Conservation (phyloP, 345 rosid species). For the Eucalyptus tenuipes region DNA sequence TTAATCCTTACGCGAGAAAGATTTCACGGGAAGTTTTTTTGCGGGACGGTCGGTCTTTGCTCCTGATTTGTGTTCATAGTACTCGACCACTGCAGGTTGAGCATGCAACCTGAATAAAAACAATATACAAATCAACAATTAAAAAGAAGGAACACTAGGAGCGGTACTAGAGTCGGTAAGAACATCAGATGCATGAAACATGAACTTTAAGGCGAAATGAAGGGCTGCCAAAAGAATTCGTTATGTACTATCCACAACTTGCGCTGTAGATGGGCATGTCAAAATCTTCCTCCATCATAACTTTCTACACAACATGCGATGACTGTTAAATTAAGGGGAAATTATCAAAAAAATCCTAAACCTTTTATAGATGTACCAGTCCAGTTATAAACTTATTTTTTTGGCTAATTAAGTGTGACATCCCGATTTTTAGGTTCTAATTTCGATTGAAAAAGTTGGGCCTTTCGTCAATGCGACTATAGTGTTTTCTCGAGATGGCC, state of each 20-base stretch:
- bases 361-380: too few relatives aligned
- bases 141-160: not conserved
- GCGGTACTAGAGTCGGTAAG: not conserved
- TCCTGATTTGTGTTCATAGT: constrained; percentile 57
- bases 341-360: too few relatives aligned
- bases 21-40: constrained; percentile 26
- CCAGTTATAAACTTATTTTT: too few relatives aligned
- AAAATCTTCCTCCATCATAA: not conserved
- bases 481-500: too few relatives aligned
- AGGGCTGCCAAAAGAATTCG: not conserved
- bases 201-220: not conserved
- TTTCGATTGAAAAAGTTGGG: too few relatives aligned
- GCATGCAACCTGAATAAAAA: constrained; percentile 64
- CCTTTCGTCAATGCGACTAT: too few relatives aligned
- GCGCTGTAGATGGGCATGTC: not conserved
- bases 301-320: not conserved
- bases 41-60: constrained; percentile 33
- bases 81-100: constrained; percentile 77
- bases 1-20: constrained; percentile 32
- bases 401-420: too few relatives aligned
- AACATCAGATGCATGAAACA: not conserved
- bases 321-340: too few relatives aligned
- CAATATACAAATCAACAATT: not conserved
- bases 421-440: too few relatives aligned
- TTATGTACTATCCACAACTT: not conserved